Conservation (phyloP, 2,329 filamentous ascomycete species). For the Arthrobotrys sinensis region DNA sequence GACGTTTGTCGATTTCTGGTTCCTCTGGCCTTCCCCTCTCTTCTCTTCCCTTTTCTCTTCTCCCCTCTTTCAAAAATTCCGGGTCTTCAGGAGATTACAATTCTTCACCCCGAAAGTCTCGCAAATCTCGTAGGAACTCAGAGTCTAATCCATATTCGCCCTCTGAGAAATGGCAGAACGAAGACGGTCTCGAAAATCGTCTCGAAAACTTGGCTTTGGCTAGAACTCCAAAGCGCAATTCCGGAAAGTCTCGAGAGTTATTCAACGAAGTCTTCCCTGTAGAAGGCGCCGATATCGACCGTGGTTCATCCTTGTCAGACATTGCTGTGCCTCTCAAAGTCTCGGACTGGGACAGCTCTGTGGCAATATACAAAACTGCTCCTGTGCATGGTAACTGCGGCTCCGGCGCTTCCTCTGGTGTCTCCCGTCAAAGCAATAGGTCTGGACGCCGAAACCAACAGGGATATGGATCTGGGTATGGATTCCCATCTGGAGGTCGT, state of each 20-base stretch:
- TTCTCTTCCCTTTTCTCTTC: constrained; percentile 29
- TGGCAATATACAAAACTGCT: constrained; percentile 33
- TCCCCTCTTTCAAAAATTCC: constrained; percentile 43
- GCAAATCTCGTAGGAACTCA: constrained; percentile 40
- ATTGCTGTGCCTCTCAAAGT: constrained; percentile 13
- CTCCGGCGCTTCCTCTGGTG: constrained; percentile 40
- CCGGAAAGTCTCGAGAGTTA: not conserved
- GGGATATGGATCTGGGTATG: constrained; percentile 11
- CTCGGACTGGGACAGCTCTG: constrained; percentile 41
- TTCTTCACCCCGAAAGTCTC: constrained; percentile 15
- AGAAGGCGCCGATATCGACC: constrained; percentile 21
- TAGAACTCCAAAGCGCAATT: constrained; percentile 19
- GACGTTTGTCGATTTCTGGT: constrained; percentile 44
- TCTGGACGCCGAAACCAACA: constrained; percentile 36
- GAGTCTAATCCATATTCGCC: constrained; percentile 20
- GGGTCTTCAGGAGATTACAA: constrained; percentile 5
- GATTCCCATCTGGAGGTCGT: constrained; percentile 28
- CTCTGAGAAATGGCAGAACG: constrained; percentile 39
- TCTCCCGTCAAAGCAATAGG: constrained; percentile 34
- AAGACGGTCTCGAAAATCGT: constrained; percentile 28
- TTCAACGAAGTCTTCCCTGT: not conserved
- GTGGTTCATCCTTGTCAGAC: constrained; percentile 4
- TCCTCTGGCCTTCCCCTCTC: constrained; percentile 28
- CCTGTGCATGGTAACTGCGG: constrained; percentile 24
- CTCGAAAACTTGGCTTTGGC: constrained; percentile 36